A percentile compares a stretch with the other conserved stretches of the same genome.
These are phyloP conservation scores for Heliamphora exappendiculata DNA, from an alignment of 148 eudicot species.

Conservation along the genomic window DNA sequence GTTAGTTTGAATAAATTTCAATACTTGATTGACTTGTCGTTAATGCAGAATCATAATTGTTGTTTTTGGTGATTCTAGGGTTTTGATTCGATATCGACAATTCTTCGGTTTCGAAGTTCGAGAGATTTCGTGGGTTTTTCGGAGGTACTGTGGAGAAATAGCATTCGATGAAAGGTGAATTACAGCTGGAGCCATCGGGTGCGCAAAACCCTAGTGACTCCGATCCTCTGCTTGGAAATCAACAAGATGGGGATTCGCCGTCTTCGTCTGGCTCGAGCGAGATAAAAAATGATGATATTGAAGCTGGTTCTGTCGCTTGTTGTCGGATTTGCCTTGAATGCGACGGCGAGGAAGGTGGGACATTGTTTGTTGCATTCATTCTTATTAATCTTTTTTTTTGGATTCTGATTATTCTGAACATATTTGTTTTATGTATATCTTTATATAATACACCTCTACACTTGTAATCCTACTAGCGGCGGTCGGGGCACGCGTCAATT, in stretches of 20 bases:
- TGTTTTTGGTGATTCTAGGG: no score
- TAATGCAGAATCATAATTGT: no score
- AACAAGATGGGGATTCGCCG: slow-evolving; percentile 15
- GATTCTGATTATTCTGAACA: not conserved
- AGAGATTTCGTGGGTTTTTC: no score
- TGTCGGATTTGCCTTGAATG: slow-evolving; percentile 89
- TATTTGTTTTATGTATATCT: no score
- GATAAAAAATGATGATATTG: slow-evolving; percentile 40
- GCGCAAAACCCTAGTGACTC: slow-evolving; percentile 37
- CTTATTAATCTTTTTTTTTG: not conserved
- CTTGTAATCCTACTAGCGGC: no score
- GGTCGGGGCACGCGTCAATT: no score
- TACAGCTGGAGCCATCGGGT: slow-evolving; percentile 36
- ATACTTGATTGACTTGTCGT: no score
- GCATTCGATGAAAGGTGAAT: slow-evolving; percentile 49
- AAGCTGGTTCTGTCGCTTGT: slow-evolving; percentile 46
- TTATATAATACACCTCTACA: no score
- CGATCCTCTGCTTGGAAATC: slow-evolving; percentile 48
- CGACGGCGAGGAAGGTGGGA: slow-evolving; percentile 61
- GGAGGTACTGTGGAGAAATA: no score
- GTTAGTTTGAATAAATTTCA: no score
- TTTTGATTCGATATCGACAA: no score
- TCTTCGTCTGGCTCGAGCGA: slow-evolving; percentile 21
- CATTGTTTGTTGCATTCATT: not conserved
- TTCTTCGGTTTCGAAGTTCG: no score